Base-by-base conservation (phyloP, 495 filamentous ascomycete genomes). In the Neohortaea acidophila region DNA sequence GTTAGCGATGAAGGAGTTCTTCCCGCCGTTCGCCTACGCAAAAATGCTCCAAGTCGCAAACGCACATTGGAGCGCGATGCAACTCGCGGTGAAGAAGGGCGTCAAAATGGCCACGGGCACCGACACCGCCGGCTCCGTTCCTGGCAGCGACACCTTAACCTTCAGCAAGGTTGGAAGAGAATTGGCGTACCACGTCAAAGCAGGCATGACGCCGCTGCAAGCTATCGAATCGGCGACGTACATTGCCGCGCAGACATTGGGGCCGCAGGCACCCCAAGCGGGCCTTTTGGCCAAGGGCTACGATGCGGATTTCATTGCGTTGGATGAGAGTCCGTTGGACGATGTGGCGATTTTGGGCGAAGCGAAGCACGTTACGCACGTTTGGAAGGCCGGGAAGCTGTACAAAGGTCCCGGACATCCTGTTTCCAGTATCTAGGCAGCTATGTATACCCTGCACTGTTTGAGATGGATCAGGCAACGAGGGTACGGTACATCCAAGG, bases 21-120 rank as follows among this genome's bases (percentile, higher is more conserved):
- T 61, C 33, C 35, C 54, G 12, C 36, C 44, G 24, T 43, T 56
- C 30, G 55, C 48, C 41, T 61, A 59, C 54, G 57, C 57, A 36
- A 70, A 70, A 50, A 38, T 58, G 17, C 8, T 29, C 10, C 21
- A 24, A 20, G 34, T 37, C 7, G 40, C 19, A 42, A 35, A 30
- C 10, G 28, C 21, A 26, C 17, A 46, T 22, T 22, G n/a, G 13
- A 14, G 21, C 19, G 18, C 43, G 0, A 44, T 34, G 28, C 22
- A 30, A 21, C 27, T 24, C 9, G 43, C 43, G 13, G 31, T 46
- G 3, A 23, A 46, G 23, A 22, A 26, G 20, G 39, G 43, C 5
- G 43, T 46, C 7, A 33, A 17, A 8, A 15, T 21, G 18, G 43
- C 43, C 4, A 8, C 43, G n/a, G 43, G 43, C 3, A 45, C 39